These are phyloP conservation scores for Trifolium dubium DNA, from an alignment of 306 rosid genomes.

Conservation along the genomic window DNA sequence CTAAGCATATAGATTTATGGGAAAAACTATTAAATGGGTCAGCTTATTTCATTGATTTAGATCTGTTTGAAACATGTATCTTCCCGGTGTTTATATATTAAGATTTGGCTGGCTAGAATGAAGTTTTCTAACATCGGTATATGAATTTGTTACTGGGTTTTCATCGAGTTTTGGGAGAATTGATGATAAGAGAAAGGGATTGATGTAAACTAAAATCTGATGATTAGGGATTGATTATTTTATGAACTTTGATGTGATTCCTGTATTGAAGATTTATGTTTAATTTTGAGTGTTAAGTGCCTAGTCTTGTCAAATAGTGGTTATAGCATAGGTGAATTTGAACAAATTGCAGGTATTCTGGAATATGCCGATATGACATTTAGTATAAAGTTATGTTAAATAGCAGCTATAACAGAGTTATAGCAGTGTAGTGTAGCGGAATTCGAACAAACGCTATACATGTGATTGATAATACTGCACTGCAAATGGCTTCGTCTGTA, in stretches of 20 bases:
- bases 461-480: background rate
- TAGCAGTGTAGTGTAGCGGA: background rate
- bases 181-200: slow-evolving; percentile 26
- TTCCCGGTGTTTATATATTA: background rate
- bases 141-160: slow-evolving; percentile 11
- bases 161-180: slow-evolving; percentile 18
- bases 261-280: background rate
- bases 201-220: slow-evolving; percentile 6
- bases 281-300: background rate
- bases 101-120: slow-evolving; percentile 18
- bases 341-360: background rate
- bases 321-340: too few species aligned
- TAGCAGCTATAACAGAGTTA: background rate
- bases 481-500: slow-evolving; percentile 8
- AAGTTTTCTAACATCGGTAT: slow-evolving; percentile 12
- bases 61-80: slow-evolving; percentile 8
- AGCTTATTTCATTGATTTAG: slow-evolving; percentile 13
- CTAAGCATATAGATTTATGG: background rate
- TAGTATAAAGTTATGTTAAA: background rate
- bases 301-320: background rate
- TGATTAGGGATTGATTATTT: slow-evolving; percentile 17
- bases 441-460: background rate
- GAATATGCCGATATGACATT: background rate
- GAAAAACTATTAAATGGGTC: background rate
- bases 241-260: background rate